Percentiles rank a stretch among this genome's conserved stretches.
These are phyloP conservation scores for Cyamopsis tetragonoloba DNA, from an alignment of 306 rosid genomes.

Conservation along the genomic window DNA sequence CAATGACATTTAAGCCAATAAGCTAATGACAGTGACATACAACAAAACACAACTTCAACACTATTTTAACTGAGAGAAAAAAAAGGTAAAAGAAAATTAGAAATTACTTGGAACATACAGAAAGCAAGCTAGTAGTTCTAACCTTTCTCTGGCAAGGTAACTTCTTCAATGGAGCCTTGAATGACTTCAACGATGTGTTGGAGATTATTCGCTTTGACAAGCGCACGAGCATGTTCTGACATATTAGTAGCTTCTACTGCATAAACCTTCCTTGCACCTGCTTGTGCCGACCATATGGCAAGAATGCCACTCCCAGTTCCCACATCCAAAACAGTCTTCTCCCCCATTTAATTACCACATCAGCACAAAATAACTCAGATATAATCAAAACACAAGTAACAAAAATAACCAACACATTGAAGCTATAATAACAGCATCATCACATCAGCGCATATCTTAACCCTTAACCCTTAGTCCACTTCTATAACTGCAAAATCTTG, in stretches of 20 bases:
- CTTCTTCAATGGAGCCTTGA: slow-evolving; percentile 87
- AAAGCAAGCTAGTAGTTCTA: not conserved
- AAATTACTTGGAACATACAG: not conserved
- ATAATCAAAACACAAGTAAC: not conserved
- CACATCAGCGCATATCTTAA: no score
- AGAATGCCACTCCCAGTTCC: slow-evolving; percentile 99
- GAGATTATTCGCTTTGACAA: slow-evolving; percentile 71
- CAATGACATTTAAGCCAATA: slow-evolving; percentile 8
- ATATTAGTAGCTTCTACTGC: slow-evolving; percentile 97
- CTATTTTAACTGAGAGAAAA: not conserved
- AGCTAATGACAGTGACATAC: not conserved
- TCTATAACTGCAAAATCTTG: not conserved
- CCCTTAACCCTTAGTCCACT: no score
- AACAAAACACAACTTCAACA: not conserved
- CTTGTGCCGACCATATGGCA: slow-evolving; percentile 98
- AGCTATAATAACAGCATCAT: not conserved
- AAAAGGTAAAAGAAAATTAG: not conserved
- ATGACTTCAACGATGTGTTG: slow-evolving; percentile 72
- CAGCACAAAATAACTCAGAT: slow-evolving; percentile 24
- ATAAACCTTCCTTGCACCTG: slow-evolving; percentile 96
- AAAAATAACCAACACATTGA: not conserved
- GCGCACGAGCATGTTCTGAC: slow-evolving; percentile 89
- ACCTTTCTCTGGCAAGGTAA: slow-evolving; percentile 96
- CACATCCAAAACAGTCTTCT: slow-evolving; percentile 91
- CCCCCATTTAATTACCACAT: slow-evolving; percentile 27